Base-by-base conservation (phyloP, 768 basidiomycete genomes). In the Rhodotorula babjevae region DNA sequence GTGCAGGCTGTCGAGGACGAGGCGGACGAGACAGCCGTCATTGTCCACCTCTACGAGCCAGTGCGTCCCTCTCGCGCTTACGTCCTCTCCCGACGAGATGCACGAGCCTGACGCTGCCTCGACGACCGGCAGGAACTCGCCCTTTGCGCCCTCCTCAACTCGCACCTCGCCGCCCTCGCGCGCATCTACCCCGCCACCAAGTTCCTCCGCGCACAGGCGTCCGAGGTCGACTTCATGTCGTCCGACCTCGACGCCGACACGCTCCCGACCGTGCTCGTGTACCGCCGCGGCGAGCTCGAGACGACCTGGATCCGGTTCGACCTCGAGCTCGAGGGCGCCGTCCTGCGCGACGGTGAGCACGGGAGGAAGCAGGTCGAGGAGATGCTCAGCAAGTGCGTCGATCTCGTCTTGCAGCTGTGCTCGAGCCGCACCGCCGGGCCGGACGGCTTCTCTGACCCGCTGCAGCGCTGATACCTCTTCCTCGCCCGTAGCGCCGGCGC, bases 231-330 rank as follows among this genome's bases (percentile, higher is more conserved):
- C n/a, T 79, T 79, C 52, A 73, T 75, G 61, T 49, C 65, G 10
- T 75, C 70, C 50, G 58, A 61, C 36, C 36, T 59, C 58, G 77
- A 77, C 58, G 77, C 72, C 49, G 76, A 77, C 50, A 69, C 75
- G 2, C 68, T 79, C 9, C 78, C 78, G 27, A 79, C 78, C 29
- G 61, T 79, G 42, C 61, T 79, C 16, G 63, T 79, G 29, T 79
- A 79, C 68, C 68, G 76, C 27, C 67, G 55, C 14, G 78, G 77
- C 23, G 76, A 78, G 18, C 59, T 76, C 52, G 71, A 75, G 62
- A 60, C 68, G 42, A 74, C 67, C 12, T 70, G 78, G 59, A 71
- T 79, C 7, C 55, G 77, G 57, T 65, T 78, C 60, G 78, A 78
- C 31, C 56, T 64, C 29, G 78, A 78, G 25, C 9, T 69, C 44